These are phyloP conservation scores for Scutellaria barbata DNA, from an alignment of 257 asterid genomes.

Conservation along the genomic window DNA sequence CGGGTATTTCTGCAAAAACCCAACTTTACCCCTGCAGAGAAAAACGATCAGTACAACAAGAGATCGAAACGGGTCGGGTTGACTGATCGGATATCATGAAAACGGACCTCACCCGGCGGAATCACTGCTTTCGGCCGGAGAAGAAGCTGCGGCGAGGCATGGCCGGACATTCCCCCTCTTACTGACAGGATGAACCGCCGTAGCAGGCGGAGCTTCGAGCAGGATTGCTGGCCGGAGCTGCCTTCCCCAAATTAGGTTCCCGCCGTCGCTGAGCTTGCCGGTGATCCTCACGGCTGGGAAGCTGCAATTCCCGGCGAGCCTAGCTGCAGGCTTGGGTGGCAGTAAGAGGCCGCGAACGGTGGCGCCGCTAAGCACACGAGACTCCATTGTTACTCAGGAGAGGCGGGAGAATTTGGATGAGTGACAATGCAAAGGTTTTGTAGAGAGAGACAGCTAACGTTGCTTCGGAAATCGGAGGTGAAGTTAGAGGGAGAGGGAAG, in stretches of 20 bases:
- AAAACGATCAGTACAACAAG: constrained; percentile 30
- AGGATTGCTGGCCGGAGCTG: constrained; percentile 77
- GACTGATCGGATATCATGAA: constrained; percentile 36
- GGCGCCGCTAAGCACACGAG: constrained; percentile 75
- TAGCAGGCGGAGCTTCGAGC: constrained; percentile 59
- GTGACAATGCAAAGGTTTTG: background rate
- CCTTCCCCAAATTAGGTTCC: constrained; percentile 72
- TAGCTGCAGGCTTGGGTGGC: constrained; percentile 53
- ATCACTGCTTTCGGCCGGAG: constrained; percentile 76
- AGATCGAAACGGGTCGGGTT: constrained; percentile 23
- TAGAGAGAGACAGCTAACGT: background rate
- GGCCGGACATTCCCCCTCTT: constrained; percentile 56
- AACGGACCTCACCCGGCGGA: constrained; percentile 92
- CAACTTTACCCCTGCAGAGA: constrained; percentile 66
- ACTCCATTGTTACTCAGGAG: background rate
- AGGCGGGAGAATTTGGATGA: no score
- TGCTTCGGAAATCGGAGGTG: constrained; percentile 2
- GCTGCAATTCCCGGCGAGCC: constrained; percentile 40
- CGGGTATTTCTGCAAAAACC: constrained; percentile 78
- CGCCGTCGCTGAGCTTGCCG: constrained; percentile 56
- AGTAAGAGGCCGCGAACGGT: constrained; percentile 61
- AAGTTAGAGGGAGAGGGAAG: background rate
- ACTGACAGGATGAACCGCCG: constrained; percentile 33
- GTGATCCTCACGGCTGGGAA: constrained; percentile 46
- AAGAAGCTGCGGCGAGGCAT: constrained; percentile 74